Conservation (phyloP, 2,329 filamentous ascomycete species). For the Magnaporthiopsis rhizophila region DNA sequence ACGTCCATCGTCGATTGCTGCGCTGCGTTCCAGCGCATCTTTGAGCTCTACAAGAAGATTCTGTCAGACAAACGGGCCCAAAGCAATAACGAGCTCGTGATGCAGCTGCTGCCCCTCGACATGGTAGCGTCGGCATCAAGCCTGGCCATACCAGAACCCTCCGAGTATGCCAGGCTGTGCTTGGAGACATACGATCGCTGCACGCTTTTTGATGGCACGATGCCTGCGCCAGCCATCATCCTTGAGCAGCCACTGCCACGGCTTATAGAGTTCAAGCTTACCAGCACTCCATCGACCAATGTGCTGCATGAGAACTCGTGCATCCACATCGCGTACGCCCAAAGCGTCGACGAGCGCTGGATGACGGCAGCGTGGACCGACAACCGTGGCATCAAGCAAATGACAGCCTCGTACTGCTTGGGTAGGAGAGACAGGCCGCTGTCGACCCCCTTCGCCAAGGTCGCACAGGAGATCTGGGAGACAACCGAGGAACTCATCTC, state of each 20-base stretch:
- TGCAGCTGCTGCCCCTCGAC: slow-evolving; percentile 66
- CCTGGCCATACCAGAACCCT: slow-evolving; percentile 53
- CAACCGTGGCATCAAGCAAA: slow-evolving; percentile 64
- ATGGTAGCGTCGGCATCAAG: slow-evolving; percentile 56
- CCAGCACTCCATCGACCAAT: slow-evolving; percentile 59
- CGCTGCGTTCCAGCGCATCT: slow-evolving; percentile 64
- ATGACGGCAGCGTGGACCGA: slow-evolving; percentile 76
- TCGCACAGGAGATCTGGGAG: slow-evolving; percentile 71
- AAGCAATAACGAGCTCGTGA: slow-evolving; percentile 56
- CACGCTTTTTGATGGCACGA: slow-evolving; percentile 44
- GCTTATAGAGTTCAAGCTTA: slow-evolving; percentile 67
- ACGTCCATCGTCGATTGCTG: slow-evolving; percentile 62
- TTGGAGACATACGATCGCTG: slow-evolving; percentile 75
- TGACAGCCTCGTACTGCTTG: slow-evolving; percentile 66
- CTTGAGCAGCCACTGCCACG: slow-evolving; percentile 64
- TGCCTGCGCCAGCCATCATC: slow-evolving; percentile 62
- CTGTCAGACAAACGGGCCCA: slow-evolving; percentile 39
- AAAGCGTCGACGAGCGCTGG: slow-evolving; percentile 71
- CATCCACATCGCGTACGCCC: slow-evolving; percentile 72
- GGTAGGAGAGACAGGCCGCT: slow-evolving; percentile 43
- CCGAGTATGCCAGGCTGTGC: slow-evolving; percentile 54
- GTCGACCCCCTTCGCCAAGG: slow-evolving; percentile 47
- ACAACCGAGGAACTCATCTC: slow-evolving; percentile 68
- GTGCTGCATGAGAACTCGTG: slow-evolving; percentile 71
- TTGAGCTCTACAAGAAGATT: slow-evolving; percentile 51